Conservation (phyloP, 495 filamentous ascomycete species). For the Penicillium paxilli region DNA sequence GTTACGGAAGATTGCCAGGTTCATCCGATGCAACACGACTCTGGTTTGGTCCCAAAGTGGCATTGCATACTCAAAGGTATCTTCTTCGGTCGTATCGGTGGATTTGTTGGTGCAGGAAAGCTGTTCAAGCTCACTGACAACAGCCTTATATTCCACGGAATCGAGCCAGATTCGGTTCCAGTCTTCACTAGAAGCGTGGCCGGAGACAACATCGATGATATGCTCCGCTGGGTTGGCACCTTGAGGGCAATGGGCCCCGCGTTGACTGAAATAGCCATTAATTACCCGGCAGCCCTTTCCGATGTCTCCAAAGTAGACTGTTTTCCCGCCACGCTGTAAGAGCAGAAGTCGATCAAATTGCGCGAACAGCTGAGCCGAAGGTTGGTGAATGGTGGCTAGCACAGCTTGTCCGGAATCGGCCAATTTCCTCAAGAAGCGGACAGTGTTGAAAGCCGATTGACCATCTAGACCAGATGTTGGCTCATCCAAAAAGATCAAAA, state of each 20-base stretch:
- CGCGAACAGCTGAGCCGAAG: conserved; percentile 68
- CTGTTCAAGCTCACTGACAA: conserved; percentile 54
- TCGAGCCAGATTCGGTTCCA: conserved; percentile 67
- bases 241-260: conserved; percentile 70
- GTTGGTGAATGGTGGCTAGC: conserved; percentile 78
- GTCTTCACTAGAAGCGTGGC: conserved; percentile 40
- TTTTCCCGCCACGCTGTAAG: conserved; percentile 66
- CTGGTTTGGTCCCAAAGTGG: conserved; percentile 55
- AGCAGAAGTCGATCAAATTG: conserved; percentile 72
- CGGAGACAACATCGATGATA: conserved; percentile 81
- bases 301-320: conserved; percentile 70
- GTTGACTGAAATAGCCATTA: conserved; percentile 74
- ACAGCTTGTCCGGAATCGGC: conserved; percentile 69
- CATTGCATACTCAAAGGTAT: conserved; percentile 56
- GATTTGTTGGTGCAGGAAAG: conserved; percentile 45
- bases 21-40: conserved; percentile 58
- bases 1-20: conserved; percentile 59
- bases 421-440: conserved; percentile 64
- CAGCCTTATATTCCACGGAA: conserved; percentile 46
- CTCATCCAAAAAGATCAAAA: conserved; percentile 75
- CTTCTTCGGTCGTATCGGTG: conserved; percentile 27
- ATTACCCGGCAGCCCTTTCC: conserved; percentile 49
- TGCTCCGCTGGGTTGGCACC: conserved; percentile 86
- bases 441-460: conserved; percentile 64
- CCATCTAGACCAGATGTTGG: conserved; percentile 73